Conservation (phyloP, 2,329 filamentous ascomycete species). For the Pseudocercospora cruenta region DNA sequence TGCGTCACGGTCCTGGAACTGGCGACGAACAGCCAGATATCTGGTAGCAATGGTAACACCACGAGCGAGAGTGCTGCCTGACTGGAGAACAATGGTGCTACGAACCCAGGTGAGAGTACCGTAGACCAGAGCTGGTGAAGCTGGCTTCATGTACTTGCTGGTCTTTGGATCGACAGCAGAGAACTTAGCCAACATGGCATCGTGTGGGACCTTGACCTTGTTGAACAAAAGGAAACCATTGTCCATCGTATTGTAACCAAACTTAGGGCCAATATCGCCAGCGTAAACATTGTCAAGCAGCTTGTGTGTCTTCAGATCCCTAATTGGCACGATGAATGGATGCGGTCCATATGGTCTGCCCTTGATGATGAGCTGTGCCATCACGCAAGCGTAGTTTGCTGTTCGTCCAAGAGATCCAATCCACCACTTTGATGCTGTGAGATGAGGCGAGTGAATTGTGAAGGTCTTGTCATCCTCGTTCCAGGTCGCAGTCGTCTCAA, state of each 20-base stretch:
- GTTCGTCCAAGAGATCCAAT: constrained; percentile 76
- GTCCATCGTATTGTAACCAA: constrained; percentile 70
- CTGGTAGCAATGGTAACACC: constrained; percentile 78
- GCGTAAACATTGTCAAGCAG: constrained; percentile 71
- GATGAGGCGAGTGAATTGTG: constrained; percentile 70
- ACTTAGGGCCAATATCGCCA: constrained; percentile 80
- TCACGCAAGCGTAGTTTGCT: constrained; percentile 74
- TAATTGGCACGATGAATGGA: constrained; percentile 76
- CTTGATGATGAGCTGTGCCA: constrained; percentile 72
- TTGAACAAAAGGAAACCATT: constrained; percentile 81
- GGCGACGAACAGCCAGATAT: constrained; percentile 73
- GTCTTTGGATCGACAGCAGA: constrained; percentile 70
- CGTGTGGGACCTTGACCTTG: constrained; percentile 73
- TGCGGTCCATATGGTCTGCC: constrained; percentile 74
- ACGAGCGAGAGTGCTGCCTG: constrained; percentile 70
- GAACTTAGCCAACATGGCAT: constrained; percentile 74
- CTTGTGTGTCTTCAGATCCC: constrained; percentile 70
- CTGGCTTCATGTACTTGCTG: constrained; percentile 68
- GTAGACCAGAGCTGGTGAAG: constrained; percentile 70
- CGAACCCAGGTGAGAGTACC: constrained; percentile 77
- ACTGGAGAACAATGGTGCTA: constrained; percentile 72
- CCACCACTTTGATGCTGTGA: constrained; percentile 84
- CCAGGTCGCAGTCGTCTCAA: constrained; percentile 76
- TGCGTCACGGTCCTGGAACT: constrained; percentile 76
- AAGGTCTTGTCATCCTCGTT: constrained; percentile 74